A percentile compares a stretch with the other conserved stretches of the same genome.
Evolutionary conservation across 306 rosid genomes (phyloP).

Genomic region (Cyamopsis tetragonoloba): DNA sequence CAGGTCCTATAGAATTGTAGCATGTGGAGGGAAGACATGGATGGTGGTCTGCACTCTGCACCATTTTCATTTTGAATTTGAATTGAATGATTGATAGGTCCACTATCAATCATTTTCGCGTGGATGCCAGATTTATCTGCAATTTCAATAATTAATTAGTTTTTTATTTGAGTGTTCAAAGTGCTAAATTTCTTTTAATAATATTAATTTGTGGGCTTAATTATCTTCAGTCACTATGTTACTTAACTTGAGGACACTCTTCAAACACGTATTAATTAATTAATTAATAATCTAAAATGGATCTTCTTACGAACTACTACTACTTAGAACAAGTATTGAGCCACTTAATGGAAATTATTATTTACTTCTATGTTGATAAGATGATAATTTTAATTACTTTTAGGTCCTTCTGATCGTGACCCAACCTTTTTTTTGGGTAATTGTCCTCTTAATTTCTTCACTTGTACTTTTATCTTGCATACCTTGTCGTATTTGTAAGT

Average conservation of each 20-base stretch:
- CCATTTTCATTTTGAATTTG: conserved; percentile 15
- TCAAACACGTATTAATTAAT: conserved; percentile 16
- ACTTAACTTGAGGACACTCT: conserved; percentile 20
- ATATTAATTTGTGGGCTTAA: conserved; percentile 10
- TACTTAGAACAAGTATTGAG: neutral
- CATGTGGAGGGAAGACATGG: conserved; percentile 21
- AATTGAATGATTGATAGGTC: neutral
- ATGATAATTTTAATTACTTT: neutral
- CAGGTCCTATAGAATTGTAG: neutral
- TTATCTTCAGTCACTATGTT: neutral
- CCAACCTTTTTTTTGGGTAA: neutral
- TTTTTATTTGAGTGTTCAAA: conserved; percentile 15
- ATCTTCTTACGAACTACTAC: neutral
- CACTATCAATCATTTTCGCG: conserved; percentile 27
- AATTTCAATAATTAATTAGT: neutral
- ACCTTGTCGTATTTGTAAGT: neutral
- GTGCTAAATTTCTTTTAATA: neutral
- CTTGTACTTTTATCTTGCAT: conserved; percentile 7
- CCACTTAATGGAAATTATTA: neutral
- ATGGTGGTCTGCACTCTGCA: neutral
- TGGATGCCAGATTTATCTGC: conserved; percentile 16
- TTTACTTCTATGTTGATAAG: neutral
- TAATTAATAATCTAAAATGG: too few species aligned
- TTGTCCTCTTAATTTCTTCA: neutral
- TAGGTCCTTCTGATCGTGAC: conserved; percentile 1